Base-by-base conservation (phyloP, 2,329 filamentous ascomycete species). In the Ophiobolus disseminans region DNA sequence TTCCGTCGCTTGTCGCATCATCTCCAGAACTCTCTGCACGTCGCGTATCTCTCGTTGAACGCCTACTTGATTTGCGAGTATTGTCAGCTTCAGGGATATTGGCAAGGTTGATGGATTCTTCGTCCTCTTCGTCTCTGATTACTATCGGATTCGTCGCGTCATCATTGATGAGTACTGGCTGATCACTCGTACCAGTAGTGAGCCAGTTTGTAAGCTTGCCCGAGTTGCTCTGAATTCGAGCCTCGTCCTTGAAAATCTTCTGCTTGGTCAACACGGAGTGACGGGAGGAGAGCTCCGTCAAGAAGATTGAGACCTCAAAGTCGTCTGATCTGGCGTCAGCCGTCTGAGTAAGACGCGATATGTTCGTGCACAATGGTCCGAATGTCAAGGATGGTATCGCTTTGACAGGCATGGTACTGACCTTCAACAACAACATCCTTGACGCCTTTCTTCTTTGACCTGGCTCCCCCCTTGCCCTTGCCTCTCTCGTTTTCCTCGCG, bases 291-390 rank as follows among this genome's bases (percentile, higher is more conserved):
- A 88, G 89, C 72, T 96, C 90, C 36, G 90, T 95, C 58, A 99
- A 79, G 75, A 97, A 97, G 57, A 99, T 89, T 28, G 91, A 90
- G 11, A 97, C 91, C 69, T 97, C 91, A 68, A 97, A 99, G 60
- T 96, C 93, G 73, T 97, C 93, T 94, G 62, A 45, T 52, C n/a
- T 28, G 22, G 26, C 31, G 34, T 62, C 40, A 61, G 48, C 28
- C 30, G 44, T 58, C 42, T 54, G 49, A 50, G 44, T 58, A 38
- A 57, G 53, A 50, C 8, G n/a, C n/a, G n/a, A n/a, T n/a, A n/a
- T n/a, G n/a, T n/a, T n/a, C n/a, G n/a, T n/a, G n/a, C n/a, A n/a
- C n/a, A n/a, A n/a, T n/a, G n/a, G n/a, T n/a, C n/a, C n/a, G n/a
- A n/a, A n/a, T n/a, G n/a, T n/a, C 36, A 61, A 58, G 21, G 7